Conservation (phyloP, 2,329 filamentous ascomycete species). For the Alternaria postmessia region DNA sequence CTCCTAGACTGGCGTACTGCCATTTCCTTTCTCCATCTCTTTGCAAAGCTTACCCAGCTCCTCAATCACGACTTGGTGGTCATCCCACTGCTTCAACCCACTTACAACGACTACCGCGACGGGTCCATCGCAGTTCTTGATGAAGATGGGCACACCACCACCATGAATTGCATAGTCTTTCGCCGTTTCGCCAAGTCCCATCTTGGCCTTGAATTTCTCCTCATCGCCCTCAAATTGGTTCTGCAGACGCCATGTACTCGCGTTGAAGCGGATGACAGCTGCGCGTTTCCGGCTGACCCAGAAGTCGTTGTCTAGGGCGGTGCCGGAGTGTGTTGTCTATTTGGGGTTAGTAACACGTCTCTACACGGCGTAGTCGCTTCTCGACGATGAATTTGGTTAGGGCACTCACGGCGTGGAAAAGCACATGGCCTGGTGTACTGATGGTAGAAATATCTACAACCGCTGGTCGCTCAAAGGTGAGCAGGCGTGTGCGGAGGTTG, state of each 20-base stretch:
- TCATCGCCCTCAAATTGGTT: slow-evolving; percentile 72
- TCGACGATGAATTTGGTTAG: too few species aligned
- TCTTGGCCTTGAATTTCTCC: slow-evolving; percentile 70
- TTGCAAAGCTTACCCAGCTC: slow-evolving; percentile 27
- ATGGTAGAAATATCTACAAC: slow-evolving; percentile 69
- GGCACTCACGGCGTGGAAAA: slow-evolving; percentile 69
- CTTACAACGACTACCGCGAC: slow-evolving; percentile 79
- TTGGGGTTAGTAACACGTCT: background rate
- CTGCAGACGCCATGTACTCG: slow-evolving; percentile 74
- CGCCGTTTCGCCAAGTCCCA: slow-evolving; percentile 61
- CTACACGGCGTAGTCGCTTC: background rate
- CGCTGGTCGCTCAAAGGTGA: slow-evolving; percentile 61
- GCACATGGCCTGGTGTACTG: slow-evolving; percentile 62
- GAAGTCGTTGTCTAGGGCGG: slow-evolving; percentile 72
- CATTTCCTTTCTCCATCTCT: slow-evolving; percentile 17
- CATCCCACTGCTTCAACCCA: slow-evolving; percentile 79
- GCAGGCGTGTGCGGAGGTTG: slow-evolving; percentile 67
- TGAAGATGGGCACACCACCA: slow-evolving; percentile 74
- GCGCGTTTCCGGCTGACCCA: slow-evolving; percentile 73
- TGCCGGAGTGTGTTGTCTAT: slow-evolving; percentile 66
- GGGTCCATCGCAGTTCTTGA: slow-evolving; percentile 74
- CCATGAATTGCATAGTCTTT: slow-evolving; percentile 79
- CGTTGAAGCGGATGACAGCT: slow-evolving; percentile 73
- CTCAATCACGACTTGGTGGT: slow-evolving; percentile 79
- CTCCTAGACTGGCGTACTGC: background rate